Conservation (phyloP, 2,329 filamentous ascomycete species). For the Nemania sp. region DNA sequence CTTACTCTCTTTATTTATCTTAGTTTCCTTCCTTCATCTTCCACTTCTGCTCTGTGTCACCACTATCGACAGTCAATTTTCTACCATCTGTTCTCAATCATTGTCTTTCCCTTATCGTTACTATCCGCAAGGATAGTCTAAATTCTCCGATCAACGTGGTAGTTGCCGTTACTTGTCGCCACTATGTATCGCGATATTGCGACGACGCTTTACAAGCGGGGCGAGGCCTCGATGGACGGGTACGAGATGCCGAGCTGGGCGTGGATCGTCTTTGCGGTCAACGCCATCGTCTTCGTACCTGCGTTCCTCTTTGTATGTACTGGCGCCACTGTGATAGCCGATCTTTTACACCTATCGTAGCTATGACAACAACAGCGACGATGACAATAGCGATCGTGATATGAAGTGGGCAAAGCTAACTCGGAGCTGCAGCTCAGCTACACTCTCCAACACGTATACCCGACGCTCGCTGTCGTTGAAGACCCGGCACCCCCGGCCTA, state of each 20-base stretch:
- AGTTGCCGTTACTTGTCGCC: conserved; percentile 4
- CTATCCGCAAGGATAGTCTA: background rate
- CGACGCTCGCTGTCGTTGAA: conserved; percentile 61
- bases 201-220: conserved; percentile 43
- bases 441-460: conserved; percentile 54
- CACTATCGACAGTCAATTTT: too few species aligned
- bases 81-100: background rate
- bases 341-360: too few species aligned
- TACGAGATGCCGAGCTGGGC: conserved; percentile 47
- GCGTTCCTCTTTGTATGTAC: conserved; percentile 46
- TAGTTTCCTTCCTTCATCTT: background rate
- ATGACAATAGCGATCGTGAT: too few species aligned
- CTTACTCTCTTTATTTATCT: background rate
- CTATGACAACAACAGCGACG: too few species aligned
- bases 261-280: conserved; percentile 43
- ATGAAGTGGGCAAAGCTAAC: too few species aligned
- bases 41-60: background rate
- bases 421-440: conserved; percentile 49
- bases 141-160: background rate
- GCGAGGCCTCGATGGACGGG: conserved; percentile 35
- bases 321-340: too few species aligned
- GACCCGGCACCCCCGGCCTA: conserved; percentile 60
- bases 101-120: conserved; percentile 3
- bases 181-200: conserved; percentile 42
- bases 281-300: conserved; percentile 52